Evolutionary conservation across 1,284 basidiomycete genomes (phyloP).

Genomic region (Bjerkandera adusta): DNA sequence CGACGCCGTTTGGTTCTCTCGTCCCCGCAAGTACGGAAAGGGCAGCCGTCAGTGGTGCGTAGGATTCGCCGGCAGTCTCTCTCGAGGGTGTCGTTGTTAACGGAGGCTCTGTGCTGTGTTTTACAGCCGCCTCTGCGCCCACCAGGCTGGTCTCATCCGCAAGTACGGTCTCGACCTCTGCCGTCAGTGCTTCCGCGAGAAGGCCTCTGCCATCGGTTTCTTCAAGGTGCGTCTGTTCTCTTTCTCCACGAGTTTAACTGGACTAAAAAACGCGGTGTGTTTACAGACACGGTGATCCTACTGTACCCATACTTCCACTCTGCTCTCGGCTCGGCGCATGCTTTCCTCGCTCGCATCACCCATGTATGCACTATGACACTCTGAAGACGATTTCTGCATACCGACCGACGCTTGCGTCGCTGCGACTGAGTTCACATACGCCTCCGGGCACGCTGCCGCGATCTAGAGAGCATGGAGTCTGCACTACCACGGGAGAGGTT

Average conservation of each 20-base stretch:
- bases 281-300: slow-evolving; percentile 15
- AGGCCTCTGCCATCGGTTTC: slow-evolving; percentile 91
- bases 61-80: background rate
- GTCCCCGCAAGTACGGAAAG: slow-evolving; percentile 94
- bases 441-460: too few relatives aligned
- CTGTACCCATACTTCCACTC: background rate
- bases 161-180: slow-evolving; percentile 95
- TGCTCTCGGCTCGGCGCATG: slow-evolving; percentile 8
- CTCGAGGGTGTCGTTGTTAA: background rate
- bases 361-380: slow-evolving; percentile 8
- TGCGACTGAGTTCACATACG: too few relatives aligned
- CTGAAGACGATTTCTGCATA: too few relatives aligned
- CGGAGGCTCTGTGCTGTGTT: slow-evolving; percentile 7
- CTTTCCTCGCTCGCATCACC: slow-evolving; percentile 9
- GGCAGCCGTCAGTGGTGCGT: slow-evolving; percentile 90
- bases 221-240: slow-evolving; percentile 68
- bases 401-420: too few relatives aligned
- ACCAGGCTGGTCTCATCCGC: slow-evolving; percentile 95
- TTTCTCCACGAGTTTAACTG: background rate
- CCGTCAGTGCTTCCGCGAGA: slow-evolving; percentile 98
- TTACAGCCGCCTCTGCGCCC: slow-evolving; percentile 87
- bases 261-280: background rate
- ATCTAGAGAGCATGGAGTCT: too few relatives aligned
- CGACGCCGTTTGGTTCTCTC: slow-evolving; percentile 91
- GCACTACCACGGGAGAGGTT: background rate